Conservation (phyloP, 1,284 basidiomycete genomes). For the Coniophora puteana region DNA sequence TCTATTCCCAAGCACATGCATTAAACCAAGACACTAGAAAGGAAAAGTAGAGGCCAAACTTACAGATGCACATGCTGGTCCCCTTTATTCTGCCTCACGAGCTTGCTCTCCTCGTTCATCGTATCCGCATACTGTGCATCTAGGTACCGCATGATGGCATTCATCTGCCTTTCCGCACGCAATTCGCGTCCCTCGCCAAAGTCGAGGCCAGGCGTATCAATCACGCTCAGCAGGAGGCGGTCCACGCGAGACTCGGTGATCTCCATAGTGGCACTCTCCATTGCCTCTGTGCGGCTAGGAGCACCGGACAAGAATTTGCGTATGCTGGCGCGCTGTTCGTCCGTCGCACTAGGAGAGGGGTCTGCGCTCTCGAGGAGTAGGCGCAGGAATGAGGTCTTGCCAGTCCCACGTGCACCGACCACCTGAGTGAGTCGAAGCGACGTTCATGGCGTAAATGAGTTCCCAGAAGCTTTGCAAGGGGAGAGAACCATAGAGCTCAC, state of each 20-base stretch:
- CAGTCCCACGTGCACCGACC: constrained; percentile 72
- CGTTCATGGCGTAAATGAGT: constrained; percentile 4
- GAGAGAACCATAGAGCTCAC: constrained; percentile 31
- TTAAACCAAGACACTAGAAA: constrained; percentile 5
- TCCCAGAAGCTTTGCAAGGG: background rate
- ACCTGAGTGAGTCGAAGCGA: constrained; percentile 41
- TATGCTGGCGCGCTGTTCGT: constrained; percentile 61
- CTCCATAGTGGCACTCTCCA: constrained; percentile 67
- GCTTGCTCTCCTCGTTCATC: constrained; percentile 85
- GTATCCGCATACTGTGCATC: constrained; percentile 79
- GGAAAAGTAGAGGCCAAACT: constrained; percentile 25
- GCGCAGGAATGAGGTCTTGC: constrained; percentile 72
- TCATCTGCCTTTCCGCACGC: constrained; percentile 72
- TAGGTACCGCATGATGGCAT: constrained; percentile 64
- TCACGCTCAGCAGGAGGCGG: constrained; percentile 67
- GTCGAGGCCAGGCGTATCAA: constrained; percentile 80
- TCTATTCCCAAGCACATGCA: constrained; percentile 34
- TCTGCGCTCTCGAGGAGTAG: constrained; percentile 74
- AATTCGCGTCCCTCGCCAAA: constrained; percentile 68
- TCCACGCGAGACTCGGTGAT: constrained; percentile 79
- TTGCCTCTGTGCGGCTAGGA: constrained; percentile 53
- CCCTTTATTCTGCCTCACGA: constrained; percentile 76
- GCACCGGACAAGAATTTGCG: constrained; percentile 56
- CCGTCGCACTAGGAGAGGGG: constrained; percentile 64
- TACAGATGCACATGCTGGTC: constrained; percentile 84